phyloP scores from a whole-genome alignment of 164 flowering plant genomes.

The Aristolochia fimbriata region DNA sequence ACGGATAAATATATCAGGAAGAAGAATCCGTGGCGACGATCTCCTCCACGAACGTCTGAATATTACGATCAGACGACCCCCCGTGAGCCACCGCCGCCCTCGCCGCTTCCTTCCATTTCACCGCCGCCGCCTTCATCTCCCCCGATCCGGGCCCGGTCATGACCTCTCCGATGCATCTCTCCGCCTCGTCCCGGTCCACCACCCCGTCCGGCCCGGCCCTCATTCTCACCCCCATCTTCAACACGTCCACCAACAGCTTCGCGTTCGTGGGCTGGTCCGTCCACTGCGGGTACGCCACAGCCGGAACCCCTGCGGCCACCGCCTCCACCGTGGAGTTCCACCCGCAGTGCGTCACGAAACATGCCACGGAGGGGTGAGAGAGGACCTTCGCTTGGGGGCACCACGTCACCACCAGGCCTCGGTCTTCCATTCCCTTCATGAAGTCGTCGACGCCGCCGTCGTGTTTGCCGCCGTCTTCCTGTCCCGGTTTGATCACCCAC shows the following conservation, averaged over 20 bases:
- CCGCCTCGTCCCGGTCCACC: constrained; percentile 34
- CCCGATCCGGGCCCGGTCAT: constrained; percentile 31
- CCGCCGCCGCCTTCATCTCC: constrained; percentile 28
- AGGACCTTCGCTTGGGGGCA: constrained; percentile 46
- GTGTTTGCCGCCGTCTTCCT: no score
- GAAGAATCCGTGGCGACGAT: not conserved
- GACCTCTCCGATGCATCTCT: constrained; percentile 37
- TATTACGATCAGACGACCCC: constrained; percentile 31
- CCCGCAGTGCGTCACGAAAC: constrained; percentile 63
- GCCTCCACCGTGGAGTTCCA: constrained; percentile 66
- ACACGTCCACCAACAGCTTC: constrained; percentile 46
- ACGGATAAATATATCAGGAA: no score
- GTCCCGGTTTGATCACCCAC: constrained; percentile 26
- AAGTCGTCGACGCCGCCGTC: no score
- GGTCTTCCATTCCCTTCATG: not conserved
- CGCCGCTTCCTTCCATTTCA: constrained; percentile 32
- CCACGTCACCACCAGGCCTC: constrained; percentile 39
- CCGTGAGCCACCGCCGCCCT: constrained; percentile 28
- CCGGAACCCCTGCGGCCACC: constrained; percentile 38
- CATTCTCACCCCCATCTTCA: constrained; percentile 42
- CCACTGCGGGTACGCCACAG: constrained; percentile 44
- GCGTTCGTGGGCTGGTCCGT: constrained; percentile 52
- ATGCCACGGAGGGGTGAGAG: constrained; percentile 35
- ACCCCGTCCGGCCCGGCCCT: constrained; percentile 18
- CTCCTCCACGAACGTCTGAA: constrained; percentile 19